Evolutionary conservation across 78 protist genomes (phyloP).

Genomic region (Dictyostelium firmibasis): DNA sequence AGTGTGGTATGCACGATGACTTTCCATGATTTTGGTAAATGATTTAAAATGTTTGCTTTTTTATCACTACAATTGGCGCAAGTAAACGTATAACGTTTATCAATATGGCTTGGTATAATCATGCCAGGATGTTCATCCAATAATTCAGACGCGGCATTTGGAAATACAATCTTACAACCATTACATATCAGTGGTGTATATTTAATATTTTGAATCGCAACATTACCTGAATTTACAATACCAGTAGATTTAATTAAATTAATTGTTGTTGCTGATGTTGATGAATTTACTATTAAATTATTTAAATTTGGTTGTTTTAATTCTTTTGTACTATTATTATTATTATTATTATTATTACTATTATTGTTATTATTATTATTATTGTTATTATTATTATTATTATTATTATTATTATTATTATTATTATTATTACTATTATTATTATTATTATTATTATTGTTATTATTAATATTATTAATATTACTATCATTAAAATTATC

Average conservation of each 20-base stretch:
- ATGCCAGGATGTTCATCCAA: conserved; percentile 8
- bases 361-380: not conserved
- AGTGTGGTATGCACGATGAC: conserved; percentile 70
- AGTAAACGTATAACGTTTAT: conserved; percentile 24
- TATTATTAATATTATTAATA: not conserved
- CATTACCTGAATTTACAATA: conserved; percentile 34
- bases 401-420: not conserved
- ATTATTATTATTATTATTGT: not conserved
- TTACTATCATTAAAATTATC: not conserved
- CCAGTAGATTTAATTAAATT: not conserved
- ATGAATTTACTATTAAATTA: not conserved
- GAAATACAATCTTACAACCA: conserved; percentile 8
- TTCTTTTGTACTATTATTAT: not conserved
- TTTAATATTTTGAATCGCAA: conserved; percentile 41
- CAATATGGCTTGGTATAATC: conserved; percentile 73
- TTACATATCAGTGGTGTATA: conserved; percentile 50
- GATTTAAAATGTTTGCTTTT: not conserved
- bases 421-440: not conserved
- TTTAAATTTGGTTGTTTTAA: conserved; percentile 1
- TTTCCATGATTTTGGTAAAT: conserved; percentile 71
- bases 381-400: not conserved
- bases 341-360: not conserved
- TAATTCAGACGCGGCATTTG: conserved; percentile 64
- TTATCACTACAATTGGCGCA: conserved; percentile 57
- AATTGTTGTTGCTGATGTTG: not conserved